Evolutionary conservation across 257 asterid species (phyloP), one percentile per base, ranked within the genome.

Genomic region (Solanum pinnatisectum): DNA sequence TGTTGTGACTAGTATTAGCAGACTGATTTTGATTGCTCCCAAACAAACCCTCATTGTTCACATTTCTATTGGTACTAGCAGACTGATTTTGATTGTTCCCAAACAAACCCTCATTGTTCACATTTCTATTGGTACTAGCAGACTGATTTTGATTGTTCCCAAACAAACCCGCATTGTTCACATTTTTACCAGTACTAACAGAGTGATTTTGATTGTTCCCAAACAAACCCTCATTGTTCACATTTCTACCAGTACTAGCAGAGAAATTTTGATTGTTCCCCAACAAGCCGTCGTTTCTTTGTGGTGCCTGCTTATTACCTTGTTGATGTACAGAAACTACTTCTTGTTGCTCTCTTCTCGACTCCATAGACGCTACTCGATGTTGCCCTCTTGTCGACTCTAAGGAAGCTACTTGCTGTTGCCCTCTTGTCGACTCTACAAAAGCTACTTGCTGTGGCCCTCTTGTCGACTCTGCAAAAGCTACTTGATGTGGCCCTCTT

Each of bases 341-440:
- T 44, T 79, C 40, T 10, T 27, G 85, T 16, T 44, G 67, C 67
- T 20, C 85, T 44, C 67, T 79, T 46, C 67, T 79, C 65, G 85
- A 79, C 40, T 79, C 85, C 22, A 44, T 33, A 2, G 40, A 79
- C 52, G 67, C 67, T 44, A 79, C 67, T 15, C 35, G 85, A 20
- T 25, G 65, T 6, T 79, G 67, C 39, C 67, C 85, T 79, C 84
- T 68, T 72, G 74, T 44, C 1, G 87, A 65, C 37, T 86, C 40
- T 49, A 90, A 89, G 88, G 91, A 56, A 87, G 87, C 90, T 60
- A 32, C 90, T 87, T 8, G 89, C 90, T 8, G 87, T 93, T 32
- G 71, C 84, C 83, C 46, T 91, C 88, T 90, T 87, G 88, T 83
- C 68, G 87, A 84, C 18, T 74, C 30, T 74, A 74, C 32, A 37